Base-by-base conservation (phyloP, 202 grass and related monocot species). In the Cymbopogon flexuosus region DNA sequence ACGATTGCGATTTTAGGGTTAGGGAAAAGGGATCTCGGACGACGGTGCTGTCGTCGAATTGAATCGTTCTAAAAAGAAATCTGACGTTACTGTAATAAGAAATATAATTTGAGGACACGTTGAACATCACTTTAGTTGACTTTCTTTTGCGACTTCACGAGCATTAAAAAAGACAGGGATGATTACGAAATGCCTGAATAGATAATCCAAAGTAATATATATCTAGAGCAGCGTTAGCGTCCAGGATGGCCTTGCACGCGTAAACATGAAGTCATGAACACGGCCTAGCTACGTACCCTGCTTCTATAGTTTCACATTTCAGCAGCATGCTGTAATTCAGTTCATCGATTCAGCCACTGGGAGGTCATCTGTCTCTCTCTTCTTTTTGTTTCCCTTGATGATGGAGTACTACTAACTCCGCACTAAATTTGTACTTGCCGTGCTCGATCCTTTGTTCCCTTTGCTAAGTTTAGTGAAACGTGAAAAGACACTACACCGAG, bases 91-190 rank as follows among this genome's bases (percentile, higher is more conserved):
- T 35, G 35, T 36, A 1, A 54, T 8, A 35, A 24, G 16, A 52
- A 37, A 79, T 1, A 78, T 66, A 10, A 54, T 68, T 39, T 56
- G n/a, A 12, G 0, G 19, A 37, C 30, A 54, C 66, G 61, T 14
- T 22, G 42, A 36, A 52, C 62, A 29, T 16, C 33, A 56, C 33
- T 79, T 39, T 29, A 79, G 33, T 67, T 79, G 19, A 80, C 77
- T 10, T 57, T 79, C 1, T 4, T 61, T 68, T 54, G 27, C 3
- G 13, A 22, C 49, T 36, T 56, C 49, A 39, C 6, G 13, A 22
- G 7, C 34, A 40, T 57, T 54, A 30, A 18, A 6, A 54, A 79
- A 18, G 43, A 56, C 46, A 79, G 10, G n/a, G 12, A 4, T 5
- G 69, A 31, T 19, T 10, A 49, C 7, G 70, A 52, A 19, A 72